Evolutionary conservation across 176 grass and related monocot species (phyloP), one percentile per base, ranked within the genome.

Genomic region (Metroxylon sagu): DNA sequence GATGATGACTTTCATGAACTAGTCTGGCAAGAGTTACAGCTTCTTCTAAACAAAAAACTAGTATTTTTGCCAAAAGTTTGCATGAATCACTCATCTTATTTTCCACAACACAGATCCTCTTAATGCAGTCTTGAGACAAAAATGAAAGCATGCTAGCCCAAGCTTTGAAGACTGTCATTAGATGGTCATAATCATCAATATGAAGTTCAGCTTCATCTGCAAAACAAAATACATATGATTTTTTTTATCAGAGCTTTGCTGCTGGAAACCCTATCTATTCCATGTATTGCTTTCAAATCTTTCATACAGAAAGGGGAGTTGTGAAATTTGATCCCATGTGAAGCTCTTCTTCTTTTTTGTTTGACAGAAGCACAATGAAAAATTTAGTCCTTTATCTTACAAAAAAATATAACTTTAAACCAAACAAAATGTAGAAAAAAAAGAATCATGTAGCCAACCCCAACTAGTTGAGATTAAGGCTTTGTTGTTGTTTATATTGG

Each of bases 41-140:
- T 87, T 92, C 93, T 71, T 74, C 70, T 30, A 91, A 71, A 77
- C 75, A 85, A 71, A 88, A 97, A 60, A 88, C 56, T 69, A 85
- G 73, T 70, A 98, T 78, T 74, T 85, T 98, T 17, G 49, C 73
- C 35, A 85, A 77, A 29, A 85, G 74, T 64, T 80, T 92, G 73
- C 71, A 83, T 18, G 76, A 85, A 57, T 92, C 72, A 72, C 71
- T 78, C 61, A 72, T 75, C 71, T 72, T 88, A 30, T 73, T 78
- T n/a, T 89, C 76, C 49, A 80, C 48, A 59, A 63, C 72, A 5
- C 56, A 82, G 49, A 98, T 81, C 60, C 61, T 85, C 29, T 76
- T 83, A 52, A 53, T 81, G 73, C 84, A 98, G 61, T 92, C 81
- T 17, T 52, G 60, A 73, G 78, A 85, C 26, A 98, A 65, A 83